These are phyloP conservation scores for Pholiota molesta DNA, from an alignment of 768 basidiomycete genomes.

Conservation along the genomic window DNA sequence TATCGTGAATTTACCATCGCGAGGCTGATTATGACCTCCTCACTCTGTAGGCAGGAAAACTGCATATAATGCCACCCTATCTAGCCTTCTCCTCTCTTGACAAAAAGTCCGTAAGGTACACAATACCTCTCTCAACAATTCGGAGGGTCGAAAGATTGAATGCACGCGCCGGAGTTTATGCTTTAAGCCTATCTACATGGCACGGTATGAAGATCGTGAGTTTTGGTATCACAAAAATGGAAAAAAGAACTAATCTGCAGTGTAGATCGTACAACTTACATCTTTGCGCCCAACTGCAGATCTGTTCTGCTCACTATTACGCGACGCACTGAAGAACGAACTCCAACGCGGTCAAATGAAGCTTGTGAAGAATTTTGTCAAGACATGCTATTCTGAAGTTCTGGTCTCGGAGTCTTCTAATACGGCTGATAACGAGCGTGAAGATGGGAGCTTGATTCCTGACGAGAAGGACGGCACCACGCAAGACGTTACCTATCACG, in stretches of 20 bases:
- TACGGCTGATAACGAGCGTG: slow-evolving; percentile 66
- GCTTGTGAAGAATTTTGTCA: slow-evolving; percentile 83
- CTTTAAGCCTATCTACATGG: slow-evolving; percentile 93
- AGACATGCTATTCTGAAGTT: slow-evolving; percentile 94
- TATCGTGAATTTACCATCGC: background rate
- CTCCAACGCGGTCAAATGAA: slow-evolving; percentile 94
- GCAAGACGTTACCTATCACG: slow-evolving; percentile 64
- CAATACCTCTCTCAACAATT: slow-evolving; percentile 89
- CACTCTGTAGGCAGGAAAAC: slow-evolving; percentile 75
- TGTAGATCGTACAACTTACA: slow-evolving; percentile 89
- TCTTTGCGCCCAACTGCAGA: slow-evolving; percentile 93
- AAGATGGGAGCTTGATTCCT: slow-evolving; percentile 64
- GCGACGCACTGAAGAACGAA: slow-evolving; percentile 88
- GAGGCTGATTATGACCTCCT: slow-evolving; percentile 8
- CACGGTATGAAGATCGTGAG: slow-evolving; percentile 91
- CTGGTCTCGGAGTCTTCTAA: slow-evolving; percentile 62
- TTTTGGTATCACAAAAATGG: slow-evolving; percentile 16
- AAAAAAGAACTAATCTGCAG: background rate
- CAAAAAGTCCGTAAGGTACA: slow-evolving; percentile 89
- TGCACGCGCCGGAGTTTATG: slow-evolving; percentile 92
- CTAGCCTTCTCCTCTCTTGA: slow-evolving; percentile 90
- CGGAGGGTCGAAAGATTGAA: slow-evolving; percentile 93
- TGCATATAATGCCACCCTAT: slow-evolving; percentile 88
- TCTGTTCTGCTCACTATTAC: slow-evolving; percentile 85
- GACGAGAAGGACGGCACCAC: slow-evolving; percentile 51